phyloP scores from a whole-genome alignment of 2,329 filamentous ascomycete species.

The Tolypocladium ophioglossoides region DNA sequence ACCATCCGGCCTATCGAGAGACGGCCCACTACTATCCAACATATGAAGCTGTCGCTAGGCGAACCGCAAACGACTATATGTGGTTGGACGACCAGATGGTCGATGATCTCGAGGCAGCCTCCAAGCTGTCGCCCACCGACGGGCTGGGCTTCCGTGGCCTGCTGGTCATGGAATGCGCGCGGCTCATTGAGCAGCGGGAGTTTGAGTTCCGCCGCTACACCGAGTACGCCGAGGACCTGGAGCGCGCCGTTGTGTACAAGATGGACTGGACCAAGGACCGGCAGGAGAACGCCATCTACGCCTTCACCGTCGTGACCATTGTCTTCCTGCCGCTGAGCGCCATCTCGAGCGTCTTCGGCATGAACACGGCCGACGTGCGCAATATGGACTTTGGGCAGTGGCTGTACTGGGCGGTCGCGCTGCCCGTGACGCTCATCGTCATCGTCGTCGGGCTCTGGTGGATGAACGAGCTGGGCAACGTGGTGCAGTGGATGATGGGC shows the following conservation, averaged over 20 bases:
- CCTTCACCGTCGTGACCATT: slow-evolving; percentile 38
- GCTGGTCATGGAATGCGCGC: slow-evolving; percentile 26
- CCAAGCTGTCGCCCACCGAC: slow-evolving; percentile 25
- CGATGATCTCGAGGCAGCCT: slow-evolving; percentile 16
- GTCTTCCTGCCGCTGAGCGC: slow-evolving; percentile 36
- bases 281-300: slow-evolving; percentile 37
- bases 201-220: slow-evolving; percentile 19
- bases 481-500: slow-evolving; percentile 17
- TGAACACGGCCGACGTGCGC: slow-evolving; percentile 40
- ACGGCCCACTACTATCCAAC: neutral
- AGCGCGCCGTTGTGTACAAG: slow-evolving; percentile 21
- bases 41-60: slow-evolving; percentile 1
- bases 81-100: slow-evolving; percentile 10
- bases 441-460: slow-evolving; percentile 28
- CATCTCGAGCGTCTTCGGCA: slow-evolving; percentile 39
- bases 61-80: slow-evolving; percentile 10
- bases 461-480: slow-evolving; percentile 30
- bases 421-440: slow-evolving; percentile 33
- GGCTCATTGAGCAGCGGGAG: slow-evolving; percentile 25
- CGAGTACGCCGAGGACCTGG: slow-evolving; percentile 19
- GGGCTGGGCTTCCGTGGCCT: slow-evolving; percentile 26
- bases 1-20: neutral
- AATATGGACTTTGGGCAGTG: slow-evolving; percentile 37
- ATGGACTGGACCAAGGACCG: slow-evolving; percentile 30
- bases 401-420: slow-evolving; percentile 37